These are phyloP conservation scores for Lipomyces mesembrius DNA, from an alignment of 805 yeast genomes.

Conservation along the genomic window DNA sequence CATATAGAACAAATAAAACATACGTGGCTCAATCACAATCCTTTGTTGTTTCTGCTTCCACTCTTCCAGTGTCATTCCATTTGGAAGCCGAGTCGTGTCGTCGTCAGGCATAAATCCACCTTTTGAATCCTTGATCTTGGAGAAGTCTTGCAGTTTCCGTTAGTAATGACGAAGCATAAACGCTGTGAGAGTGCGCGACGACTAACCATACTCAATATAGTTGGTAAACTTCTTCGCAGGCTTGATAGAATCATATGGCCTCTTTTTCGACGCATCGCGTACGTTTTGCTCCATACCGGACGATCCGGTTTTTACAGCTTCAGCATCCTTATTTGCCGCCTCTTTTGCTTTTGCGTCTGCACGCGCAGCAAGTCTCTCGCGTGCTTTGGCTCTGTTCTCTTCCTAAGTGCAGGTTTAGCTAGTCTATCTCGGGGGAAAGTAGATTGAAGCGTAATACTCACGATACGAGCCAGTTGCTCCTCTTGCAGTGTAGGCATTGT, in stretches of 20 bases:
- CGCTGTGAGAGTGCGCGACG: background rate
- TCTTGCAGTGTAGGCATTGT: conserved; percentile 21
- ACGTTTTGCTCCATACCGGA: conserved; percentile 1
- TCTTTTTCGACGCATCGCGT: conserved; percentile 36
- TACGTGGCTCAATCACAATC: conserved; percentile 34
- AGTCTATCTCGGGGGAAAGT: background rate
- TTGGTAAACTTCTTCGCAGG: conserved; percentile 44
- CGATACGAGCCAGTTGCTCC: conserved; percentile 37
- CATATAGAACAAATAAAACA: conserved; percentile 1
- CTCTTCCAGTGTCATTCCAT: conserved; percentile 52
- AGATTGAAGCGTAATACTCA: conserved; percentile 12
- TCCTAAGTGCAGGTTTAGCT: conserved; percentile 24
- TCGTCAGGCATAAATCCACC: conserved; percentile 79
- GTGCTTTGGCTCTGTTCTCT: conserved; percentile 34
- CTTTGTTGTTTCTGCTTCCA: conserved; percentile 59
- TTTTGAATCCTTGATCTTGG: conserved; percentile 83
- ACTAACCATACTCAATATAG: conserved; percentile 48
- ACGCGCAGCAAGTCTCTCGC: conserved; percentile 36
- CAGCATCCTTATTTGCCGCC: conserved; percentile 27
- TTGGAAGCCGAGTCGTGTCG: conserved; percentile 41
- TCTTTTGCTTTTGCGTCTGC: conserved; percentile 30
- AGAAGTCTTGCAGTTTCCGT: conserved; percentile 60
- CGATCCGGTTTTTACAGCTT: conserved; percentile 9
- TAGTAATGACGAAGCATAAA: background rate
- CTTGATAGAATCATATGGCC: conserved; percentile 34